phyloP scores from a whole-genome alignment of 768 basidiomycete genomes.

The Suillus americanus region DNA sequence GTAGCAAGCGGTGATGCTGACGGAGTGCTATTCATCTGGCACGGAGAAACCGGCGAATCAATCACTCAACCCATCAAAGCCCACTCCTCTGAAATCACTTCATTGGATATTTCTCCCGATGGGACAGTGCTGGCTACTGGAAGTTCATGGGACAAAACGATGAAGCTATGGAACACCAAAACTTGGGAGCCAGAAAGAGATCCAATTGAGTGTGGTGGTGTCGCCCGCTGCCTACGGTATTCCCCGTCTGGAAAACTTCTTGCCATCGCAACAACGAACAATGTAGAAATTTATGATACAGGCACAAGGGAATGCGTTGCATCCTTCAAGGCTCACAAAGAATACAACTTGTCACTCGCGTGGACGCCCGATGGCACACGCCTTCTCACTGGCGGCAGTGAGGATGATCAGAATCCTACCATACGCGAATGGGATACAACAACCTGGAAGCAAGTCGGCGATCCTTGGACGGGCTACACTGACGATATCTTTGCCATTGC shows the following conservation, averaged over 20 bases:
- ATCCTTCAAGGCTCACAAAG: not conserved
- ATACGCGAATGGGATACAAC: not conserved
- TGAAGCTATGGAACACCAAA: not conserved
- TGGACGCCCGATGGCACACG: not conserved
- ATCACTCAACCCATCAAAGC: not conserved
- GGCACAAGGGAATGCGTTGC: not conserved
- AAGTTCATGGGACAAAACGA: no score
- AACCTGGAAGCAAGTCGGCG: not conserved
- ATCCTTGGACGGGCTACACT: not conserved
- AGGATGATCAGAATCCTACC: not conserved
- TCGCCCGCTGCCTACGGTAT: not conserved
- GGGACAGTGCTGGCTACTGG: not conserved
- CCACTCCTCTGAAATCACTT: not conserved
- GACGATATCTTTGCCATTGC: fast-evolving
- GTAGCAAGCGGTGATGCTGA: not conserved
- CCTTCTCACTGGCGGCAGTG: not conserved
- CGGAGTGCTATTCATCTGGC: not conserved
- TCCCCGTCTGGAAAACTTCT: not conserved
- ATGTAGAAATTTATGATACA: not conserved
- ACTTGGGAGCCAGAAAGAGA: not conserved
- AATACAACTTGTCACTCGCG: not conserved
- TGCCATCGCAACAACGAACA: not conserved
- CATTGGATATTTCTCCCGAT: not conserved
- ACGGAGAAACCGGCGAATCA: not conserved
- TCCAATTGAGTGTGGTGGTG: not conserved